Percentiles rank a stretch among this genome's conserved stretches.
These are phyloP conservation scores for Auriscalpium microsporum DNA, from an alignment of 768 basidiomycete species.

Conservation along the genomic window DNA sequence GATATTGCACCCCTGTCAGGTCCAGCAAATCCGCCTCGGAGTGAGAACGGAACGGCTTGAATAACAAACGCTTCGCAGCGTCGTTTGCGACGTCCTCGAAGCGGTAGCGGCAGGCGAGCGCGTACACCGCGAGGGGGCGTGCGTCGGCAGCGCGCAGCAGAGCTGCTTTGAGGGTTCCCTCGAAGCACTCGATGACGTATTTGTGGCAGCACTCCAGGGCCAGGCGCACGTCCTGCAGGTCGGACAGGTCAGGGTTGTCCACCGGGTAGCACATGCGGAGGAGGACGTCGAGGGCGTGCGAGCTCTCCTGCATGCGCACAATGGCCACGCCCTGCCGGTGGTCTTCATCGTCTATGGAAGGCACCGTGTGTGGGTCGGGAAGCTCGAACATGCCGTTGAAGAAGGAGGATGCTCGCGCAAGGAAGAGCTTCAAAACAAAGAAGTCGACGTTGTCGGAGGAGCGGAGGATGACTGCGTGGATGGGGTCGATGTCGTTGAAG, in stretches of 20 bases:
- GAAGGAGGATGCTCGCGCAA: conserved; percentile 4
- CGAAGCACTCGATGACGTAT: conserved; percentile 10
- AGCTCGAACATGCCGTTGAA: conserved; percentile 13
- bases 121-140: conserved; percentile 5
- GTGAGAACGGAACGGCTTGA: neutral
- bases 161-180: conserved; percentile 4
- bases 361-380: neutral
- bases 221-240: conserved; percentile 6
- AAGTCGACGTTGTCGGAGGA: conserved; percentile 14
- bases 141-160: conserved; percentile 4
- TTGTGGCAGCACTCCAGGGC: conserved; percentile 10
- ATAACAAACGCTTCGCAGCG: conserved; percentile 7
- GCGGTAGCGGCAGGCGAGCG: conserved; percentile 9
- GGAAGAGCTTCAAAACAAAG: conserved; percentile 8
- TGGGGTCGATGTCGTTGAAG: conserved; percentile 4
- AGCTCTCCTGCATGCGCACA: conserved; percentile 4
- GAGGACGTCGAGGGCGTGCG: conserved; percentile 4
- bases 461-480: conserved; percentile 6
- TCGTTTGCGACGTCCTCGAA: conserved; percentile 10
- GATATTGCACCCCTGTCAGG: conserved; percentile 6
- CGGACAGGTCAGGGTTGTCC: conserved; percentile 6
- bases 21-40: neutral
- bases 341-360: neutral
- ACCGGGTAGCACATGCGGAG: conserved; percentile 11
- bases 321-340: conserved; percentile 2